These are phyloP conservation scores for Galerina sulciceps DNA, from an alignment of 768 basidiomycete species.

Conservation along the genomic window DNA sequence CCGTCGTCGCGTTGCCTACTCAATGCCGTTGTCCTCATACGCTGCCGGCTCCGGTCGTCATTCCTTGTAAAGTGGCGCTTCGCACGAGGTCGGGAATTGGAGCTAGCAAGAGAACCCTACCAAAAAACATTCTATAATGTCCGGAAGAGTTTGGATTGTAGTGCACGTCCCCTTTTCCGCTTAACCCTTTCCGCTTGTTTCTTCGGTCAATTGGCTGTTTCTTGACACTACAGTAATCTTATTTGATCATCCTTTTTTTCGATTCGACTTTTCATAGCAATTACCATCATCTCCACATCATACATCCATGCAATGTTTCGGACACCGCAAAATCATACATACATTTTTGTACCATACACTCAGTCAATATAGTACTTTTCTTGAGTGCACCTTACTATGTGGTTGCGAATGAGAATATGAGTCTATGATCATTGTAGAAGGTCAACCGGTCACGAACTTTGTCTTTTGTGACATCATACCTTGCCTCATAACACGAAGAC, in stretches of 20 bases:
- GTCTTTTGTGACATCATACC: too few species aligned
- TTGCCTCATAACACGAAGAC: too few species aligned
- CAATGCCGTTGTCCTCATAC: constrained; percentile 10
- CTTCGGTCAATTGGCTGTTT: constrained; percentile 11
- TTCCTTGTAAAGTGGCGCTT: constrained; percentile 14
- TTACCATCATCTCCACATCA: constrained; percentile 41
- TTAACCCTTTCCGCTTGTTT: constrained; percentile 12
- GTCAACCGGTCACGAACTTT: too few species aligned
- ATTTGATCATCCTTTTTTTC: constrained; percentile 21
- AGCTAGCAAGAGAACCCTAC: constrained; percentile 21
- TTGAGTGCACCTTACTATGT: neutral
- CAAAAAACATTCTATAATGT: constrained; percentile 24
- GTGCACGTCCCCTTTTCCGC: constrained; percentile 47
- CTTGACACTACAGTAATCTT: constrained; percentile 28
- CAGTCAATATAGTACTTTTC: constrained; percentile 19
- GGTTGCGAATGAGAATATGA: too few species aligned
- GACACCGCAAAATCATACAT: constrained; percentile 30
- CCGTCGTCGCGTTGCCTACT: constrained; percentile 18
- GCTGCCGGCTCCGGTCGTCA: constrained; percentile 10
- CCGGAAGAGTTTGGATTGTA: constrained; percentile 47
- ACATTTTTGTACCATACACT: constrained; percentile 29
- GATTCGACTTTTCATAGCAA: constrained; percentile 31
- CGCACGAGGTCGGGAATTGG: constrained; percentile 22
- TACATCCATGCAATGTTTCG: constrained; percentile 29
- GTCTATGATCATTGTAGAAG: too few species aligned